phyloP scores from a whole-genome alignment of 148 eudicot species.

The Agrostemma githago region DNA sequence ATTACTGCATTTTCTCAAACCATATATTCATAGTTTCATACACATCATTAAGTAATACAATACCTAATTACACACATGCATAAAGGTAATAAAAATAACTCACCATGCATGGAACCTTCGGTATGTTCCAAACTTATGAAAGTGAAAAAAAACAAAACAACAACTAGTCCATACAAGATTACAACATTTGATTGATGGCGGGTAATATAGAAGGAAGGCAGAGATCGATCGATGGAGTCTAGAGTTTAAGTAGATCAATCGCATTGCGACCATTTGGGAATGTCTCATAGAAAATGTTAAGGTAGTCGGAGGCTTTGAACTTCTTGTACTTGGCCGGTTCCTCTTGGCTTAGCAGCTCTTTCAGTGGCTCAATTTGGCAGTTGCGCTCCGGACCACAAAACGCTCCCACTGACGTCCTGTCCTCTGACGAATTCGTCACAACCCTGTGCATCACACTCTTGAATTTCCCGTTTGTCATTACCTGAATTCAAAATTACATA shows the following conservation, averaged over 20 bases:
- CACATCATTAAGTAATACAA: too few relatives aligned
- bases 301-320: slow-evolving; percentile 11
- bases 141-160: not conserved
- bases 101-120: not conserved
- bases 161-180: too few relatives aligned
- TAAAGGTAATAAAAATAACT: too few relatives aligned
- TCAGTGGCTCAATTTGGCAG: slow-evolving; percentile 4
- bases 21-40: too few relatives aligned
- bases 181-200: not conserved
- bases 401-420: slow-evolving; percentile 8
- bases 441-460: slow-evolving; percentile 22
- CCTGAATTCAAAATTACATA: not conserved
- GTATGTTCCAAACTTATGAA: not conserved
- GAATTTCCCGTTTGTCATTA: slow-evolving; percentile 15
- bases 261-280: not conserved
- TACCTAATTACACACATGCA: too few relatives aligned
- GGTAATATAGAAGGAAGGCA: too few relatives aligned
- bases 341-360: not conserved
- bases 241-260: slow-evolving; percentile 7
- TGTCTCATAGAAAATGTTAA: slow-evolving; percentile 6
- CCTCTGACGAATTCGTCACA: slow-evolving; percentile 1
- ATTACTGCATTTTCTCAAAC: too few relatives aligned
- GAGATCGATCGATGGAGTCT: not conserved
- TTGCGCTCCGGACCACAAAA: slow-evolving; percentile 5
- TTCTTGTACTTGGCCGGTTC: slow-evolving; percentile 13